Evolutionary conservation across 2,329 filamentous ascomycete species (phyloP).

Genomic region (Ceratocystis cacaofunesta): DNA sequence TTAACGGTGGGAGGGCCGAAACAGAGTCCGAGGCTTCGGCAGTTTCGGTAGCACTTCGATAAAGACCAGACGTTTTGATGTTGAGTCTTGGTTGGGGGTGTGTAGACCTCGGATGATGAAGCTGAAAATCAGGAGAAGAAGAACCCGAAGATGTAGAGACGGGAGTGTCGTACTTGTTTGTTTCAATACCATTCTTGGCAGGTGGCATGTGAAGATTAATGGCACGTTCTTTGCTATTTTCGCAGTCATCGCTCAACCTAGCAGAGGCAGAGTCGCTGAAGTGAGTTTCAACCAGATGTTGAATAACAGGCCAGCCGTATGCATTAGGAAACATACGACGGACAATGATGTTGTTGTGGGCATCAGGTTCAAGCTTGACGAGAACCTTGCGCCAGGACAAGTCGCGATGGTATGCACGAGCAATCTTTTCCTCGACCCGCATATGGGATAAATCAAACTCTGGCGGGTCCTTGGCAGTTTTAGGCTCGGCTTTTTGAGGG

Average conservation of each 20-base stretch:
- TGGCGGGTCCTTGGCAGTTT: conserved; percentile 25
- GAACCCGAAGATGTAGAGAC: neutral
- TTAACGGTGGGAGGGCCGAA: conserved; percentile 20
- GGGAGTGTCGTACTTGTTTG: conserved; percentile 23
- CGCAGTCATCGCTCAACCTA: conserved; percentile 50
- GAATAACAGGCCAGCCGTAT: conserved; percentile 91
- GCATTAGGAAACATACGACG: conserved; percentile 94
- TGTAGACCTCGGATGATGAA: conserved; percentile 21
- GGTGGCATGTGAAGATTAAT: conserved; percentile 42
- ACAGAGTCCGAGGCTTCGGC: conserved; percentile 18
- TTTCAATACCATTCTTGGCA: conserved; percentile 51
- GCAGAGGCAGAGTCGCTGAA: conserved; percentile 60
- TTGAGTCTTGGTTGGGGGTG: neutral
- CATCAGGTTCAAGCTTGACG: conserved; percentile 87
- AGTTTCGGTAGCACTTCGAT: neutral
- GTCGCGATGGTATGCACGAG: conserved; percentile 81
- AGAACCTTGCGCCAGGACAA: conserved; percentile 94
- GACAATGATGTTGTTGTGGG: conserved; percentile 97
- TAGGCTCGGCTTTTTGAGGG: conserved; percentile 24
- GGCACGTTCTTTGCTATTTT: conserved; percentile 54
- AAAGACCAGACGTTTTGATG: neutral
- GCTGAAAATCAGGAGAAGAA: neutral
- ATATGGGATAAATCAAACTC: conserved; percentile 49
- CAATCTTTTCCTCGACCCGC: conserved; percentile 96
- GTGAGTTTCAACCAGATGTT: conserved; percentile 88